Evolutionary conservation across 768 basidiomycete genomes (phyloP), one percentile per base, ranked within the genome.

Genomic region (Psilocybe cubensis): DNA sequence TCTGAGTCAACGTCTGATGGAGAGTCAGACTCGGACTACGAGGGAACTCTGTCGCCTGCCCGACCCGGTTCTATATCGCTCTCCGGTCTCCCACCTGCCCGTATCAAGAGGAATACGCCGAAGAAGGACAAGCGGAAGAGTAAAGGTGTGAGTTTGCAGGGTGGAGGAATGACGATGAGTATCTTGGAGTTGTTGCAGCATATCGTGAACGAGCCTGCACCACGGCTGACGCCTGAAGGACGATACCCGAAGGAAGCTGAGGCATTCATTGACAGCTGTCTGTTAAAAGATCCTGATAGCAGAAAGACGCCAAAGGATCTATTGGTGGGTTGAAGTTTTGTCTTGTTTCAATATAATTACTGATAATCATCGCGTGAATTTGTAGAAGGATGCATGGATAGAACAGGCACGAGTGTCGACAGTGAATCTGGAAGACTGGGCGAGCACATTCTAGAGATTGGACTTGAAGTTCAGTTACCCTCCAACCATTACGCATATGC

Each of bases 161-260:
- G 96, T 33, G 92, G 94, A 1, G 92, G 91, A 27, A 95, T 94
- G 90, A 97, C 94, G 63, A 98, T 99, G 96, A 92, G 90, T 66
- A 98, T 99, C 72, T 75, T 99, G 63, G 97, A 99, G 76, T 73
- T 99, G 51, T 76, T 99, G 60, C 97, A 98, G 70, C 94, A 98
- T 70, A 98, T 99, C 65, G 97, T 99, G 51, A 98, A 98, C 68
- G 97, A 98, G 75, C 94, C 96, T 56, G 96, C 97, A 24, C 97
- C 97, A 40, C 80, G 84, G 68, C 73, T 99, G 62, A 88, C 87
- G 10, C 85, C 87, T 1, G 87, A 90, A 56, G 88, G 88, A 31
- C 81, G 79, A 41, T 83, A 77, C 79, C 89, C 91, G 3, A 71
- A 72, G 52, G 84, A 88, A 68, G 90, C 92, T 21, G 91, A 93